Conservation (phyloP, 2,329 filamentous ascomycete genomes). For the Plectosphaerella cucumerina region DNA sequence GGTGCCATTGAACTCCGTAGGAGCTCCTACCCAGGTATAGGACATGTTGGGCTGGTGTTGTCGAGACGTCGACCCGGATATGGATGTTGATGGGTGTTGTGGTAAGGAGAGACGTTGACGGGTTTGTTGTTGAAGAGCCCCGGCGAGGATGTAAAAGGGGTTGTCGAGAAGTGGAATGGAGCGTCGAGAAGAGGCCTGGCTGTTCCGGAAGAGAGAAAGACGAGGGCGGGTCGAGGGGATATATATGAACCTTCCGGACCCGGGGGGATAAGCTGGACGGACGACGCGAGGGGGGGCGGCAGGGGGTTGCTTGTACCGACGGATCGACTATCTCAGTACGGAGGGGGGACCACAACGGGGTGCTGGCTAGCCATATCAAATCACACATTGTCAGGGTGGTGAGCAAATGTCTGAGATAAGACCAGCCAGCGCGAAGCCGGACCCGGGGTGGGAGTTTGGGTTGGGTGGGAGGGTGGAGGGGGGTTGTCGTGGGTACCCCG, state of each 20-base stretch:
- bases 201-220: not conserved
- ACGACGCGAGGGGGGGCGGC: too few species aligned
- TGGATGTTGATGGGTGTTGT: too few species aligned
- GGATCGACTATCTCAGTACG: too few species aligned
- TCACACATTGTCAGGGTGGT: not conserved
- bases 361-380: too few species aligned
- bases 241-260: slow-evolving; percentile 2
- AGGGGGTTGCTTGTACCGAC: too few species aligned
- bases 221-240: slow-evolving; percentile 1
- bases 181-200: too few species aligned
- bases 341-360: too few species aligned
- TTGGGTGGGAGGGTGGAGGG: not conserved
- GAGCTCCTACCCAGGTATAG: slow-evolving; percentile 55
- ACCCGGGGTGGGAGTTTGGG: not conserved
- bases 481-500: not conserved
- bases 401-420: slow-evolving; percentile 1
- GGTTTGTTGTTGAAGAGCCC: too few species aligned
- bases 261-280: not conserved
- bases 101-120: not conserved
- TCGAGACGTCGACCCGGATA: too few species aligned
- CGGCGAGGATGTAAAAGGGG: not conserved
- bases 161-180: not conserved
- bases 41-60: slow-evolving; percentile 41
- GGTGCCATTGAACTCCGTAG: slow-evolving; percentile 60
- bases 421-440: not conserved